These are phyloP conservation scores for Backusella circina DNA, from an alignment of 192 early-diverging fungal species.

Conservation along the genomic window DNA sequence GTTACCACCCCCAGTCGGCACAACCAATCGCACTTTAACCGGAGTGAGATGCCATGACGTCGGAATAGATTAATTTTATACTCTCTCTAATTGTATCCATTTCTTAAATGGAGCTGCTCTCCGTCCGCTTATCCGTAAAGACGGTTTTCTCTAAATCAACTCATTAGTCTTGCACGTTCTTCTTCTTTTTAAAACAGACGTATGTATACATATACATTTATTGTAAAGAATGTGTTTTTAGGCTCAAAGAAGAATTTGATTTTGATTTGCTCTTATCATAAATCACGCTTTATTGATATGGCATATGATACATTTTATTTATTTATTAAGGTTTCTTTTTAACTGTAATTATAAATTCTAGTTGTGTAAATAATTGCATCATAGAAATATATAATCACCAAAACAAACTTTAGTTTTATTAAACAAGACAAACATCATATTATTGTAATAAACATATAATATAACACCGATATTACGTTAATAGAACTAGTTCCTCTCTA, in stretches of 20 bases:
- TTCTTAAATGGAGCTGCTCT: not conserved
- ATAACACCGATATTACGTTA: not conserved
- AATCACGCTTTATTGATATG: not conserved
- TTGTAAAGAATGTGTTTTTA: not conserved
- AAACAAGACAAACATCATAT: not conserved
- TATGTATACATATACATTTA: not conserved
- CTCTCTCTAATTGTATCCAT: not conserved
- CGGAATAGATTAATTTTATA: not conserved
- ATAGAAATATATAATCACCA: not conserved
- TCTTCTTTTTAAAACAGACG: not conserved
- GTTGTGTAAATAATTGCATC: not conserved
- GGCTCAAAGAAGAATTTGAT: not conserved
- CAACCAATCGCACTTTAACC: not conserved
- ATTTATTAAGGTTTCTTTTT: not conserved
- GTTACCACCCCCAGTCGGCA: not conserved
- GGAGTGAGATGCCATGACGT: not conserved
- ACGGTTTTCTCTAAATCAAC: not conserved
- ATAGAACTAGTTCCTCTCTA: not conserved
- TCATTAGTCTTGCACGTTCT: not conserved
- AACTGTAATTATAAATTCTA: not conserved
- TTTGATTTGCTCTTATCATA: not conserved
- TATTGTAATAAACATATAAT: not conserved
- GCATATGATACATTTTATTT: not conserved
- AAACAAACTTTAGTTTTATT: not conserved
- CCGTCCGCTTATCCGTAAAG: not conserved